Percentiles rank a stretch among this genome's conserved stretches.
Evolutionary conservation across 768 basidiomycete genomes (phyloP).

Genomic region (Amylocystis lapponica): DNA sequence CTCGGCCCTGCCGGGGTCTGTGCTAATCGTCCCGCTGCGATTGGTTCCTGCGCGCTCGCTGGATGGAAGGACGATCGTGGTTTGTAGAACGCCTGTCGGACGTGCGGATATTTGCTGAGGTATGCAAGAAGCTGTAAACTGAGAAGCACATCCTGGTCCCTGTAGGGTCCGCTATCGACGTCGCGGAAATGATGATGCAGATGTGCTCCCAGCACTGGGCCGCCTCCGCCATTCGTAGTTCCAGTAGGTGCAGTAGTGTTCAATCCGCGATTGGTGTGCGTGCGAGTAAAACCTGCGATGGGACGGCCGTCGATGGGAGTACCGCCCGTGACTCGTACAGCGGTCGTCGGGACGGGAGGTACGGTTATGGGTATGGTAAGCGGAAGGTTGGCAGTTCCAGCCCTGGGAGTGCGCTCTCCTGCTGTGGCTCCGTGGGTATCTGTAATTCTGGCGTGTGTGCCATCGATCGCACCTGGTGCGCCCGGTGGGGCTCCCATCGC

Average conservation of each 20-base stretch:
- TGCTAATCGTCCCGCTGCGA: not conserved
- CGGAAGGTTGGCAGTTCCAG: conserved; percentile 53
- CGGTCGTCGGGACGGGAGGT: conserved; percentile 7
- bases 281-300: conserved; percentile 2
- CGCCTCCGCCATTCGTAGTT: conserved; percentile 8
- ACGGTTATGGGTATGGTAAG: conserved; percentile 12
- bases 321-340: conserved; percentile 1
- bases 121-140: conserved; percentile 92
- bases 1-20: conserved; percentile 7
- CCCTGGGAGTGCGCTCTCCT: conserved; percentile 46
- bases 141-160: conserved; percentile 91
- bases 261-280: conserved; percentile 11
- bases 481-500: conserved; percentile 89
- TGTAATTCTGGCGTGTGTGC: conserved; percentile 21
- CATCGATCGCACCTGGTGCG: conserved; percentile 74
- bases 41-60: conserved; percentile 39
- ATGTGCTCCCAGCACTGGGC: conserved; percentile 25
- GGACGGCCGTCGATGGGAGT: no score
- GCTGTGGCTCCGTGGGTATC: conserved; percentile 15
- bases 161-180: conserved; percentile 65
- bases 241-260: conserved; percentile 10
- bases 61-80: conserved; percentile 79
- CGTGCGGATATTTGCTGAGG: conserved; percentile 96
- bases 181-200: conserved; percentile 32
- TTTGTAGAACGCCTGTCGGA: conserved; percentile 93